phyloP scores from a whole-genome alignment of 495 filamentous ascomycete species.

The Penicillium coffeae region DNA sequence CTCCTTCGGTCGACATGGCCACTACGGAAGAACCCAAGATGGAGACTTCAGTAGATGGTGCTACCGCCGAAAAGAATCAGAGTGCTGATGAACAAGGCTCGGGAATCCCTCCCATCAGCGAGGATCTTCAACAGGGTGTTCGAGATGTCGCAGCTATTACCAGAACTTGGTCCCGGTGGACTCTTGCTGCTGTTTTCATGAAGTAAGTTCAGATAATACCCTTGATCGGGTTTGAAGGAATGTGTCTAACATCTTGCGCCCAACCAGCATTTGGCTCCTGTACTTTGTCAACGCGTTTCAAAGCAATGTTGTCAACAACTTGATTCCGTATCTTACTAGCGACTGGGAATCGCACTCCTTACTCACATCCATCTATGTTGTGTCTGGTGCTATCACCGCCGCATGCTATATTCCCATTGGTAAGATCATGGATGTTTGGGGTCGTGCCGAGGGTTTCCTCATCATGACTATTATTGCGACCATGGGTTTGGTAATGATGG shows the following conservation, averaged over 20 bases:
- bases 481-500: slow-evolving; percentile 46
- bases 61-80: not conserved
- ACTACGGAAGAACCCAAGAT: not conserved
- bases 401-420: slow-evolving; percentile 53
- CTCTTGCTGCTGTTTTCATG: slow-evolving; percentile 37
- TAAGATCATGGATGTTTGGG: slow-evolving; percentile 67
- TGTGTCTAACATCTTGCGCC: slow-evolving; percentile 7
- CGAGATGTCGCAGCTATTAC: slow-evolving; percentile 42
- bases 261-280: slow-evolving; percentile 47
- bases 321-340: slow-evolving; percentile 38
- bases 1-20: slow-evolving; percentile 1
- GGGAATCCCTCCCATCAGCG: not conserved
- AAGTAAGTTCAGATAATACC: slow-evolving; percentile 22
- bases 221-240: not conserved
- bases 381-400: slow-evolving; percentile 41
- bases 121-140: slow-evolving; percentile 29
- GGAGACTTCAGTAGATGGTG: not conserved
- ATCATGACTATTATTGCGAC: slow-evolving; percentile 36
- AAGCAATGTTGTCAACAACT: slow-evolving; percentile 23
- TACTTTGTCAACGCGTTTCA: slow-evolving; percentile 48
- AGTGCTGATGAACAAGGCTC: not conserved
- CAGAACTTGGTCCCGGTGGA: slow-evolving; percentile 35
- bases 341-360: slow-evolving; percentile 56
- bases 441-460: slow-evolving; percentile 53
- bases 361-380: slow-evolving; percentile 53